These are phyloP conservation scores for Nemania diffusa DNA, from an alignment of 2,329 filamentous ascomycete genomes.

Conservation along the genomic window DNA sequence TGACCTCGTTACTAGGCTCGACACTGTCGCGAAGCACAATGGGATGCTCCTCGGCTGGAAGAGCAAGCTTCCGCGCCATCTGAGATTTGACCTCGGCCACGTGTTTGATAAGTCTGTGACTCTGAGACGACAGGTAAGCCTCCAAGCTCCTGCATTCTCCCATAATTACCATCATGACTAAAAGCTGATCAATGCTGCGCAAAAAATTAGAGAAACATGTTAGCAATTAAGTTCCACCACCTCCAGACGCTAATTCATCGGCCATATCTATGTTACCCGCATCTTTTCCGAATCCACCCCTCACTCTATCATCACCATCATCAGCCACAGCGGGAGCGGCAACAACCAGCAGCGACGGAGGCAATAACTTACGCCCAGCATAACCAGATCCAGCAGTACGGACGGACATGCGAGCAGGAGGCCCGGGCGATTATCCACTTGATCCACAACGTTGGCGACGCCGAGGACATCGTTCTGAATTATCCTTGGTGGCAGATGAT, in stretches of 20 bases:
- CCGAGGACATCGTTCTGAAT: conserved; percentile 9
- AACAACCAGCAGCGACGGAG: too few species aligned
- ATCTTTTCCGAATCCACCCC: not conserved
- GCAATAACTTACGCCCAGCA: too few species aligned
- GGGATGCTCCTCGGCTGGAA: conserved; percentile 15
- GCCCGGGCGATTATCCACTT: not conserved
- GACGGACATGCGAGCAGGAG: conserved; percentile 4
- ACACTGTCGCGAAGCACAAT: not conserved
- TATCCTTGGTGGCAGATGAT: conserved; percentile 25
- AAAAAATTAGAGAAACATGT: conserved; percentile 23
- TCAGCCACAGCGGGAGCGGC: too few species aligned
- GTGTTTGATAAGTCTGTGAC: conserved; percentile 15
- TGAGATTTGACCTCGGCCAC: conserved; percentile 19
- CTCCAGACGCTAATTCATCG: conserved; percentile 10
- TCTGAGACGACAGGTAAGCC: conserved; percentile 14
- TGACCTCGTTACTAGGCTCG: conserved; percentile 5
- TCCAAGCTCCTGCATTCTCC: not conserved
- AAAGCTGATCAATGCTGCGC: not conserved
- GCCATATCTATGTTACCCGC: conserved; percentile 11
- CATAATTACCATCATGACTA: not conserved
- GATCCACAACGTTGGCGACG: conserved; percentile 13
- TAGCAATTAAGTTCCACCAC: conserved; percentile 17
- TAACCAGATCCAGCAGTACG: conserved; percentile 10
- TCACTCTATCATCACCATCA: too few species aligned
- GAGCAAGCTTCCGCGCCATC: conserved; percentile 11